These are phyloP conservation scores for Penicillium mononematosum DNA, from an alignment of 495 filamentous ascomycete species.

Conservation along the genomic window DNA sequence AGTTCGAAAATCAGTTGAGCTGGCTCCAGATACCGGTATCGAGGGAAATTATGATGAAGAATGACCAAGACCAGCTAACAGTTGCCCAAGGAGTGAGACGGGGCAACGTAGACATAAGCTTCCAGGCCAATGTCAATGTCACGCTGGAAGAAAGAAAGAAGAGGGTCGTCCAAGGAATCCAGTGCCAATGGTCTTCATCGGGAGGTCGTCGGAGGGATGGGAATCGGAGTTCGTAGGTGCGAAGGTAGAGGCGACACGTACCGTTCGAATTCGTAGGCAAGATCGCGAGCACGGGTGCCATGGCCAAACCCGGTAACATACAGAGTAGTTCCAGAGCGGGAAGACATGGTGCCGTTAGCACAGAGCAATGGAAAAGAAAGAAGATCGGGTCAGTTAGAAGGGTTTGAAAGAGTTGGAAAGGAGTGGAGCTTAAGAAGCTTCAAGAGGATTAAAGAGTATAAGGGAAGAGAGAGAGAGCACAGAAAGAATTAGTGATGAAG, in stretches of 20 bases:
- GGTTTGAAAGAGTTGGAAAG: slow-evolving; percentile 3
- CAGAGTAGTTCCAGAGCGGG: slow-evolving; percentile 88
- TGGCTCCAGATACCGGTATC: background rate
- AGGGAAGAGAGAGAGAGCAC: background rate
- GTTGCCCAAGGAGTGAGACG: slow-evolving; percentile 1
- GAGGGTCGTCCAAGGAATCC: background rate
- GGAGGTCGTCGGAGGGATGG: slow-evolving; percentile 15
- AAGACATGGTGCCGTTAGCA: slow-evolving; percentile 66
- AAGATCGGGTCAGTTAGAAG: background rate
- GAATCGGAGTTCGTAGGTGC: slow-evolving; percentile 21
- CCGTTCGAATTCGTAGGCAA: slow-evolving; percentile 99
- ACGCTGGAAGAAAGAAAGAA: slow-evolving; percentile 7
- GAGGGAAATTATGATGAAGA: slow-evolving; percentile 14
- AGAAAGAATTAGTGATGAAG: slow-evolving; percentile 12
- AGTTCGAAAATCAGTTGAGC: slow-evolving; percentile 22
- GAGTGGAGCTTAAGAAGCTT: slow-evolving; percentile 7
- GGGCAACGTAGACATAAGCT: slow-evolving; percentile 3
- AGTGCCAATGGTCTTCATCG: slow-evolving; percentile 17
- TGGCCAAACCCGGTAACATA: slow-evolving; percentile 98
- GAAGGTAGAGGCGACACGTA: slow-evolving; percentile 66
- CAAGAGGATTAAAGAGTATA: slow-evolving; percentile 6
- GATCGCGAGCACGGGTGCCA: slow-evolving; percentile 97
- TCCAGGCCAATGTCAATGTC: slow-evolving; percentile 7
- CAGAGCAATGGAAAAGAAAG: slow-evolving; percentile 1
- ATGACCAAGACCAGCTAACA: slow-evolving; percentile 18